phyloP scores from a whole-genome alignment of 768 basidiomycete genomes.

The Agaricus sinodeliciosus region DNA sequence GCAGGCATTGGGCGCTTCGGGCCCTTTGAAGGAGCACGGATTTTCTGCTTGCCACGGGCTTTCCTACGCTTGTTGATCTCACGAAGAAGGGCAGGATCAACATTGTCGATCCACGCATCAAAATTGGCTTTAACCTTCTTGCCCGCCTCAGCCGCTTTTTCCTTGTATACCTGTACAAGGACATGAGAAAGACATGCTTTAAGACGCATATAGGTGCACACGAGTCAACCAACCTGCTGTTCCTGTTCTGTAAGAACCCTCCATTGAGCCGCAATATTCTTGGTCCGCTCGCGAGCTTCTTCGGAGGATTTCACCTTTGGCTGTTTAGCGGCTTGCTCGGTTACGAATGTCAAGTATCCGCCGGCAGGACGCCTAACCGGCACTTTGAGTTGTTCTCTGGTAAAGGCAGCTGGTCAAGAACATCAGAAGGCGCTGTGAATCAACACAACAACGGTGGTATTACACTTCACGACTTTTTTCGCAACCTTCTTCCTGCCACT shows the following conservation, averaged over 20 bases:
- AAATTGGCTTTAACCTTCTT: not conserved
- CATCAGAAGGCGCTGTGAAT: no score
- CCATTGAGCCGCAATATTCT: not conserved
- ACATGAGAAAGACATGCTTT: not conserved
- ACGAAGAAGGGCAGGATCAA: slow-evolving; percentile 13
- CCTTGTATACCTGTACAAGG: not conserved
- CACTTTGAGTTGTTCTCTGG: not conserved
- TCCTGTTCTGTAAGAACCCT: not conserved
- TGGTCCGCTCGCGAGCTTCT: not conserved
- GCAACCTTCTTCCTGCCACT: not conserved
- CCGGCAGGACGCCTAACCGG: not conserved
- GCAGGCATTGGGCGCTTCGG: slow-evolving; percentile 1
- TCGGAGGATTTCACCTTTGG: not conserved
- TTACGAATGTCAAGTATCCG: not conserved
- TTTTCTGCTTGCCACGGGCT: slow-evolving; percentile 2
- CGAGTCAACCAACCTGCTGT: slow-evolving; percentile 5
- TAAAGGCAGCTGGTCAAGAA: not conserved
- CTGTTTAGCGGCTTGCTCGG: not conserved
- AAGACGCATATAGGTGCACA: not conserved
- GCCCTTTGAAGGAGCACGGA: not conserved
- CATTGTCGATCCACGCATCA: slow-evolving; percentile 13
- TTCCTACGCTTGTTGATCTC: slow-evolving; percentile 13
- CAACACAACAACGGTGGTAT: not conserved
- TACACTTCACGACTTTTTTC: not conserved
- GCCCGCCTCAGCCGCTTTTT: not conserved